phyloP scores from a whole-genome alignment of 129 eudicot species.

The Tagetes erecta region DNA sequence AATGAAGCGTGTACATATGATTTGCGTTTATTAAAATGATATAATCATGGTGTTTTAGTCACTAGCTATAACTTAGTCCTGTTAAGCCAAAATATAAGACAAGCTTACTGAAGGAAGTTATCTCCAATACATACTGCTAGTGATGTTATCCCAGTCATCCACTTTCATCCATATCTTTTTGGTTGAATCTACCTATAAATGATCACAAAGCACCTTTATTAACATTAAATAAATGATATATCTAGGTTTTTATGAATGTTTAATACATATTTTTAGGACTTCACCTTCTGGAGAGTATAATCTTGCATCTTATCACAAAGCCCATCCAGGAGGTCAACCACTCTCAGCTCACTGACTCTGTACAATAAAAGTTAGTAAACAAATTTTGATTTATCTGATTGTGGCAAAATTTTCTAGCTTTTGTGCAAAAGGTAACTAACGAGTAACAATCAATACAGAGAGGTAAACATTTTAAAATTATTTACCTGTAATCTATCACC shows the following conservation, averaged over 20 bases:
- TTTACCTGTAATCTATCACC: slow-evolving; percentile 92
- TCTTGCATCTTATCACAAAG: slow-evolving; percentile 98
- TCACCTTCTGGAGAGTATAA: slow-evolving; percentile 89
- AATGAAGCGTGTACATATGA: background rate
- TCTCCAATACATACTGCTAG: slow-evolving; percentile 56
- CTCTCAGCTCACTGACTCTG: slow-evolving; percentile 96
- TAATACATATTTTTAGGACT: background rate
- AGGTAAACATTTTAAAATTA: slow-evolving; percentile 8
- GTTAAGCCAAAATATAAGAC: slow-evolving; percentile 25
- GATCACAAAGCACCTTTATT: slow-evolving; percentile 23
- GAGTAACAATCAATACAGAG: slow-evolving; percentile 19
- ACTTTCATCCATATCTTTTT: slow-evolving; percentile 76
- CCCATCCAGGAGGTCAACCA: slow-evolving; percentile 94
- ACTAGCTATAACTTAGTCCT: slow-evolving; percentile 18
- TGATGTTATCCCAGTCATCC: slow-evolving; percentile 67
- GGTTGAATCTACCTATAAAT: slow-evolving; percentile 54
- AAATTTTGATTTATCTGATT: background rate
- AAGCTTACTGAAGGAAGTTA: slow-evolving; percentile 42
- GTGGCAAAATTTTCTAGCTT: background rate
- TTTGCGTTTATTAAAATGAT: background rate
- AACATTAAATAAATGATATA: background rate
- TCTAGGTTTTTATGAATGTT: background rate
- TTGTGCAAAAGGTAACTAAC: slow-evolving; percentile 11
- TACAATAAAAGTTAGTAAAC: slow-evolving; percentile 19
- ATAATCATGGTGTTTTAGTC: slow-evolving; percentile 17